phyloP scores from a whole-genome alignment of 495 filamentous ascomycete species.

The Aspergillus sclerotioniger region DNA sequence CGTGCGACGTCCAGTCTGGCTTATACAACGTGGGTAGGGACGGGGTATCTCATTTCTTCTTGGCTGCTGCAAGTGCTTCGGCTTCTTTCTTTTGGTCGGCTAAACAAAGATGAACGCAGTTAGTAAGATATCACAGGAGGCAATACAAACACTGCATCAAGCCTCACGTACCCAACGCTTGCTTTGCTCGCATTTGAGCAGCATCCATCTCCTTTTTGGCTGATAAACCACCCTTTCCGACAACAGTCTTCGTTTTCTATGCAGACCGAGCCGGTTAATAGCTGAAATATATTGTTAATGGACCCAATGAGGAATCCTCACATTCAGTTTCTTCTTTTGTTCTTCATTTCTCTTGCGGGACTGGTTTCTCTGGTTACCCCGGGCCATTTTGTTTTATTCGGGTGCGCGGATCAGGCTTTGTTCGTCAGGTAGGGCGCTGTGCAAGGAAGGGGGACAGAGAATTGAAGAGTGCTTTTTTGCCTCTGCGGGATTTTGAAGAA shows the following conservation, averaged over 20 bases:
- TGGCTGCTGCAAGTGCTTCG: constrained; percentile 12
- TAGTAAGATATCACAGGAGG: neutral
- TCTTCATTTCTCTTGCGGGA: constrained; percentile 79
- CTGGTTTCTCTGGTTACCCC: constrained; percentile 91
- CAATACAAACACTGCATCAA: neutral
- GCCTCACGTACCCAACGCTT: constrained; percentile 64
- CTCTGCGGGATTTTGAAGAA: neutral
- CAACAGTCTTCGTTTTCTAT: constrained; percentile 63
- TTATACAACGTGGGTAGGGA: neutral
- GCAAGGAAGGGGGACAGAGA: neutral
- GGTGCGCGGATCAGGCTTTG: neutral
- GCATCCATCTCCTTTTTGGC: constrained; percentile 74
- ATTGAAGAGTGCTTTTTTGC: neutral
- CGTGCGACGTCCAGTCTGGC: neutral
- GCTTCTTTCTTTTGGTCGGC: constrained; percentile 19
- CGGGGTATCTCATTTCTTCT: constrained; percentile 24
- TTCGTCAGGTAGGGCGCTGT: neutral
- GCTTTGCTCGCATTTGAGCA: constrained; percentile 86
- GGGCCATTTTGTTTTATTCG: constrained; percentile 63
- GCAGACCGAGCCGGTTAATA: constrained; percentile 4
- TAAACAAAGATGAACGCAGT: constrained; percentile 1
- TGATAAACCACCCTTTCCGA: constrained; percentile 65
- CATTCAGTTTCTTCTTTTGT: constrained; percentile 42
- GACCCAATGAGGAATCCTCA: neutral
- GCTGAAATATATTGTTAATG: neutral